A percentile compares a stretch with the other conserved stretches of the same genome.
phyloP scores from a whole-genome alignment of 2,329 filamentous ascomycete genomes.

The Fusarium nurragi region DNA sequence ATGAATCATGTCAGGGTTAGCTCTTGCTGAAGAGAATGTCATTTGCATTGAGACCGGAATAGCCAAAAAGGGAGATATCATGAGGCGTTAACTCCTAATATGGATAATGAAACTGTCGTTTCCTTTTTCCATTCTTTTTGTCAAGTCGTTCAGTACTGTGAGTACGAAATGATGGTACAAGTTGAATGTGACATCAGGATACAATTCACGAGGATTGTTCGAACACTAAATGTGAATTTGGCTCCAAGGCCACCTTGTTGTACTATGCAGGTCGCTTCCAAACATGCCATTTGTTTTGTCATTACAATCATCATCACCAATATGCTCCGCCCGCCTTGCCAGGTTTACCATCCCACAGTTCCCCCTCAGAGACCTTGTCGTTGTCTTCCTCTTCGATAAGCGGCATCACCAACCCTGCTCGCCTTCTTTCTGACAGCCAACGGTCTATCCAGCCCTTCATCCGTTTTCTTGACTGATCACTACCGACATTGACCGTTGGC shows the following conservation, averaged over 20 bases:
- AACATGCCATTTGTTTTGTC: neutral
- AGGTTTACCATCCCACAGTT: conserved; percentile 54
- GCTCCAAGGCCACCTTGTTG: neutral
- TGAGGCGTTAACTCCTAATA: conserved; percentile 45
- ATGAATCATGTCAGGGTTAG: conserved; percentile 9
- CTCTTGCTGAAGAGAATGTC: conserved; percentile 12
- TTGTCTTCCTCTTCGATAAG: conserved; percentile 53
- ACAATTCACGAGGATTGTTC: neutral
- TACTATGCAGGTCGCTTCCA: neutral
- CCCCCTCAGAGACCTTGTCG: conserved; percentile 39
- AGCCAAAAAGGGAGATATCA: conserved; percentile 32
- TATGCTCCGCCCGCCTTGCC: conserved; percentile 52
- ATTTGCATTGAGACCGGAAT: conserved; percentile 32
- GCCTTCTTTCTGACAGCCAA: conserved; percentile 67
- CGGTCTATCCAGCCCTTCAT: conserved; percentile 74
- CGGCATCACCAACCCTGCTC: conserved; percentile 61
- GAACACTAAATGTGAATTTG: neutral
- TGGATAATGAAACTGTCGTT: conserved; percentile 43
- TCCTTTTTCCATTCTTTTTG: conserved; percentile 16
- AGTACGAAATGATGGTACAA: neutral
- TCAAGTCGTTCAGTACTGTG: neutral
- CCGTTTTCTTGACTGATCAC: conserved; percentile 63
- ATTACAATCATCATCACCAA: conserved; percentile 46
- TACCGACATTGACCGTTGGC: conserved; percentile 87
- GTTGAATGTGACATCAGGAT: neutral